Evolutionary conservation across 768 basidiomycete species (phyloP).

Genomic region (Hygrocybe coccinea): DNA sequence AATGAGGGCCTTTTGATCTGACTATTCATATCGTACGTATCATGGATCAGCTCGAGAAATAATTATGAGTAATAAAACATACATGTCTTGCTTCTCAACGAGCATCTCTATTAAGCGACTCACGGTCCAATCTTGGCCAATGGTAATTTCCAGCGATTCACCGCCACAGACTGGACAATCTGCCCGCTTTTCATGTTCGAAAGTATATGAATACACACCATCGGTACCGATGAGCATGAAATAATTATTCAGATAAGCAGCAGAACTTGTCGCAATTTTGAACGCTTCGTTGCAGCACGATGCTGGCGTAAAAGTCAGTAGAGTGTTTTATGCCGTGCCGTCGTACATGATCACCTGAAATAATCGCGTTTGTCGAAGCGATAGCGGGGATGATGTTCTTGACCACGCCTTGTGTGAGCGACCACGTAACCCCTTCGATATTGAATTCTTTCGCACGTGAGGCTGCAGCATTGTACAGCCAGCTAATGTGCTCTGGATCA

Average conservation of each 20-base stretch:
- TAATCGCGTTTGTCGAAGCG: constrained; percentile 97
- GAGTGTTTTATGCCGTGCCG: background rate
- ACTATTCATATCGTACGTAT: constrained; percentile 38
- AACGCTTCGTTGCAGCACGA: constrained; percentile 99
- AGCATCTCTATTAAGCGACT: constrained; percentile 86
- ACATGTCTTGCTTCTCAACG: constrained; percentile 88
- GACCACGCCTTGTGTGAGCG: constrained; percentile 94
- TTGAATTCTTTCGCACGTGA: constrained; percentile 89
- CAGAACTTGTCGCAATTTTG: constrained; percentile 94
- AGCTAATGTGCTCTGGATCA: constrained; percentile 92
- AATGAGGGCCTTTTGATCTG: constrained; percentile 97
- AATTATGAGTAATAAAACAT: constrained; percentile 22
- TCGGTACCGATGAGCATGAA: constrained; percentile 98
- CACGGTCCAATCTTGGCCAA: constrained; percentile 71
- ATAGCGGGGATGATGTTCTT: constrained; percentile 99
- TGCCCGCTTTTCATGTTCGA: constrained; percentile 85
- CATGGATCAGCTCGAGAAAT: constrained; percentile 9
- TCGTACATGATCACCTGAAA: constrained; percentile 58
- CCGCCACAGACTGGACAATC: constrained; percentile 99
- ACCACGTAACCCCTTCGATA: constrained; percentile 98
- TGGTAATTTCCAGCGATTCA: constrained; percentile 68
- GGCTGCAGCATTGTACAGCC: constrained; percentile 80
- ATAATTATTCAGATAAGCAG: constrained; percentile 93
- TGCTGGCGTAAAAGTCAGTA: constrained; percentile 42
- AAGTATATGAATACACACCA: constrained; percentile 94